Evolutionary conservation across 1,284 basidiomycete species (phyloP).

Genomic region (Ganoderma sinense): DNA sequence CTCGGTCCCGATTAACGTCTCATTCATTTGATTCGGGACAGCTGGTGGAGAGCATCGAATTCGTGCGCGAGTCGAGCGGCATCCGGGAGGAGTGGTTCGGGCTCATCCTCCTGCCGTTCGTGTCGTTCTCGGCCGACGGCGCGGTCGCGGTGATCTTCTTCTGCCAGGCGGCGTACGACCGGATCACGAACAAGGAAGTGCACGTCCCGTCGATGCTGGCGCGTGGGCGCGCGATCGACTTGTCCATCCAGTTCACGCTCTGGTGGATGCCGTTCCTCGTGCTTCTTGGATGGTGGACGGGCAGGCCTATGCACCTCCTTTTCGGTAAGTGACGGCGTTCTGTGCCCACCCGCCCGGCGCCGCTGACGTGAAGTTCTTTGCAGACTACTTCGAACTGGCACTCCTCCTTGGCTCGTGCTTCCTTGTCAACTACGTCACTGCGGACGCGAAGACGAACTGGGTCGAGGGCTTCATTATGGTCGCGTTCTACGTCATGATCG

Average conservation of each 20-base stretch:
- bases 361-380: background rate
- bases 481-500: constrained; percentile 64
- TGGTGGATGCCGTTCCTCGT: constrained; percentile 51
- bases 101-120: constrained; percentile 68
- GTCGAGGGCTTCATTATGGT: constrained; percentile 65
- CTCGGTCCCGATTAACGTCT: background rate
- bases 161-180: constrained; percentile 34
- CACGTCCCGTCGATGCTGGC: constrained; percentile 43
- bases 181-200: constrained; percentile 13
- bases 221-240: constrained; percentile 48
- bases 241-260: constrained; percentile 49
- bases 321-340: constrained; percentile 44
- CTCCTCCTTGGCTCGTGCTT: constrained; percentile 69
- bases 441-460: constrained; percentile 76
- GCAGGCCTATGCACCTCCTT: constrained; percentile 43
- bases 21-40: constrained; percentile 33
- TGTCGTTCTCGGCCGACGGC: constrained; percentile 76
- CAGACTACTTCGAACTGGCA: constrained; percentile 66
- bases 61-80: constrained; percentile 50
- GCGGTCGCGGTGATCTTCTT: constrained; percentile 61
- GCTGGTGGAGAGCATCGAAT: constrained; percentile 70
- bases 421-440: constrained; percentile 75
- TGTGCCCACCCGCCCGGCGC: background rate
- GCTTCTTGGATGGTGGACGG: constrained; percentile 46
- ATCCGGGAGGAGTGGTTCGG: constrained; percentile 74